Evolutionary conservation across 2,329 filamentous ascomycete genomes (phyloP).

Genomic region (Nectriaceae sp.): DNA sequence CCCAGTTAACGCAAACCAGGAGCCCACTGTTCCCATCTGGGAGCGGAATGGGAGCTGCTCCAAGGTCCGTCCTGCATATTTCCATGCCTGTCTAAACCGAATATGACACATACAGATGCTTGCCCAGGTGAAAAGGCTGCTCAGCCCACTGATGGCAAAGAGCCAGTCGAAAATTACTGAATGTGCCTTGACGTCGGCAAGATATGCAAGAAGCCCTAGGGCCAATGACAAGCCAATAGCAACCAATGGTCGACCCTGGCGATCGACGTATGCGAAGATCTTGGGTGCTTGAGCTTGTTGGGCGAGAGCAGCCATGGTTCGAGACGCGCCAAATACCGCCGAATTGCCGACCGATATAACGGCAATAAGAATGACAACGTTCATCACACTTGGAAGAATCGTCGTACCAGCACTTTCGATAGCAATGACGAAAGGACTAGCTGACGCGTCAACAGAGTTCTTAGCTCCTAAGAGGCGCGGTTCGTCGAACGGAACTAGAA

Average conservation of each 20-base stretch:
- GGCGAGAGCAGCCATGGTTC: conserved; percentile 84
- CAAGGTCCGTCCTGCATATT: conserved; percentile 63
- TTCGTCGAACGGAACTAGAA: conserved; percentile 77
- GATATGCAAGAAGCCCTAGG: conserved; percentile 74
- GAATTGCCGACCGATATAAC: conserved; percentile 90
- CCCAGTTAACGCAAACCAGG: conserved; percentile 77
- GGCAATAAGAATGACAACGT: conserved; percentile 90
- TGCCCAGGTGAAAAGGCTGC: conserved; percentile 75
- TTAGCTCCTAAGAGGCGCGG: conserved; percentile 58
- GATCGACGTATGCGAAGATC: conserved; percentile 78
- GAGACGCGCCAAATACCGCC: conserved; percentile 84
- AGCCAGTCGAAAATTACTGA: conserved; percentile 77
- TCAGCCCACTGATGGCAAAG: conserved; percentile 71
- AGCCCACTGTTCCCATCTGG: conserved; percentile 77
- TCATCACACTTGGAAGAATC: conserved; percentile 84
- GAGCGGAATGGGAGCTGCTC: conserved; percentile 79
- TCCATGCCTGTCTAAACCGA: conserved; percentile 81
- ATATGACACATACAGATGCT: conserved; percentile 87
- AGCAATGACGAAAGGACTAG: conserved; percentile 90
- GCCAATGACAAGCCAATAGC: conserved; percentile 67
- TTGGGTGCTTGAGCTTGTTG: too few species aligned
- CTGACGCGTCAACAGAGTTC: conserved; percentile 63
- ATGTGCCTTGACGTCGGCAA: conserved; percentile 64
- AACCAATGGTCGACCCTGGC: conserved; percentile 74
- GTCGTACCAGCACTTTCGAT: conserved; percentile 81